phyloP scores from a whole-genome alignment of 2,329 filamentous ascomycete species.

The Remersonia thermophila region DNA sequence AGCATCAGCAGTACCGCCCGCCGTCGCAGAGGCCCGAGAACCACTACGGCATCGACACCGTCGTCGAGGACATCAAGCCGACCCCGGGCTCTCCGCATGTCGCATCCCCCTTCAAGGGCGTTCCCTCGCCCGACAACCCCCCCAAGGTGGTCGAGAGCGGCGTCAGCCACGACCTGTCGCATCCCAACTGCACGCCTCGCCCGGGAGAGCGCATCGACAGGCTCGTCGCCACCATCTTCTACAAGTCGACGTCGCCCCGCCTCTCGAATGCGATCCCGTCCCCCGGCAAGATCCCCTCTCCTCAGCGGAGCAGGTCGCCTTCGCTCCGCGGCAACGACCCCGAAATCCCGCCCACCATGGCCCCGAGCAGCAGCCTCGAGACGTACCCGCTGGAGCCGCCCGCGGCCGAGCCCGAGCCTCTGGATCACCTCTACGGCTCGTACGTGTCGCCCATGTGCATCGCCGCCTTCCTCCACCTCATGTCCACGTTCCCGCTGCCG shows the following conservation, averaged over 20 bases:
- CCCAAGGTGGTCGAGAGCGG: slow-evolving; percentile 51
- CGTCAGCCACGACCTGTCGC: slow-evolving; percentile 48
- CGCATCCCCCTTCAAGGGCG: slow-evolving; percentile 43
- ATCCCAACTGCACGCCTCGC: slow-evolving; percentile 48
- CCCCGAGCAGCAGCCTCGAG: slow-evolving; percentile 46
- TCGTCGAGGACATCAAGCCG: slow-evolving; percentile 43
- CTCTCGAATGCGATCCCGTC: slow-evolving; percentile 24
- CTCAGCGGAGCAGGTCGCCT: slow-evolving; percentile 16
- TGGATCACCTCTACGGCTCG: slow-evolving; percentile 54
- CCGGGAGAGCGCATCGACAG: slow-evolving; percentile 36
- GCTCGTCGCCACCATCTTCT: slow-evolving; percentile 52
- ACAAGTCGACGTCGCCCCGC: slow-evolving; percentile 33
- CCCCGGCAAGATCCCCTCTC: slow-evolving; percentile 23
- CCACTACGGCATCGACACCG: slow-evolving; percentile 52
- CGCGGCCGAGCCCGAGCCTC: slow-evolving; percentile 42
- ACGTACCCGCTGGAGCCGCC: slow-evolving; percentile 49
- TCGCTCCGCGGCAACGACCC: slow-evolving; percentile 24
- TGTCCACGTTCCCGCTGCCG: slow-evolving; percentile 48
- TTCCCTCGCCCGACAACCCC: slow-evolving; percentile 46
- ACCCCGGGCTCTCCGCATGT: slow-evolving; percentile 27
- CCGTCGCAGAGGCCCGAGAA: slow-evolving; percentile 37
- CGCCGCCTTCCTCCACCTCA: slow-evolving; percentile 53
- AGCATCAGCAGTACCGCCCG: slow-evolving; percentile 52
- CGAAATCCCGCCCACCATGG: slow-evolving; percentile 41
- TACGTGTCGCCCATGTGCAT: slow-evolving; percentile 54